Conservation (phyloP, 495 filamentous ascomycete species). For the Xylaria nigripes region DNA sequence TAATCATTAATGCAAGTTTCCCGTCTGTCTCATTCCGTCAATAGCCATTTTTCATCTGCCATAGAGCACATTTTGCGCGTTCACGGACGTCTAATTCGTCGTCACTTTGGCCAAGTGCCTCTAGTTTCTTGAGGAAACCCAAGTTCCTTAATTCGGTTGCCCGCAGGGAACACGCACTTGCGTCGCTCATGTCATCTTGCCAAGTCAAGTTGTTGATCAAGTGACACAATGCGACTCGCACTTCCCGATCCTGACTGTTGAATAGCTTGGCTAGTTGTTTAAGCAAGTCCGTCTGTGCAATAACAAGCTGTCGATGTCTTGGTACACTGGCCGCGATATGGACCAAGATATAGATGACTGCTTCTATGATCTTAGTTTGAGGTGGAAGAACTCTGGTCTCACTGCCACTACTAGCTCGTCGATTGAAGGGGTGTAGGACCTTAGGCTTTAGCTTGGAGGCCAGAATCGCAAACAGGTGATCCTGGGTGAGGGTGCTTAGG, state of each 20-base stretch:
- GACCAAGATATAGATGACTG: constrained; percentile 68
- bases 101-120: constrained; percentile 56
- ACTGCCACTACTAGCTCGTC: constrained; percentile 20
- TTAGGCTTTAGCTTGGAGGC: constrained; percentile 60
- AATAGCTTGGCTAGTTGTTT: constrained; percentile 65
- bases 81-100: constrained; percentile 76
- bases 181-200: constrained; percentile 63
- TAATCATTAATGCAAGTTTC: constrained; percentile 1
- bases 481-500: constrained; percentile 66
- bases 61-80: constrained; percentile 67
- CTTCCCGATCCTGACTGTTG: constrained; percentile 56
- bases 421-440: constrained; percentile 36
- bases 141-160: constrained; percentile 58
- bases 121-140: constrained; percentile 60
- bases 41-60: constrained; percentile 48
- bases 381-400: constrained; percentile 46
- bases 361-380: constrained; percentile 61
- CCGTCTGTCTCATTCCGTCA: constrained; percentile 1
- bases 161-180: constrained; percentile 51
- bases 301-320: constrained; percentile 58
- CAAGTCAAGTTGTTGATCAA: constrained; percentile 76
- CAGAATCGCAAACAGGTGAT: constrained; percentile 67
- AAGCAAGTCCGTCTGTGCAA: constrained; percentile 49
- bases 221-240: constrained; percentile 70
- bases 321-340: constrained; percentile 77